Percentiles rank a stretch among this genome's conserved stretches.
Evolutionary conservation across 1,284 basidiomycete genomes (phyloP).

Genomic region (Moesziomyces sp.): DNA sequence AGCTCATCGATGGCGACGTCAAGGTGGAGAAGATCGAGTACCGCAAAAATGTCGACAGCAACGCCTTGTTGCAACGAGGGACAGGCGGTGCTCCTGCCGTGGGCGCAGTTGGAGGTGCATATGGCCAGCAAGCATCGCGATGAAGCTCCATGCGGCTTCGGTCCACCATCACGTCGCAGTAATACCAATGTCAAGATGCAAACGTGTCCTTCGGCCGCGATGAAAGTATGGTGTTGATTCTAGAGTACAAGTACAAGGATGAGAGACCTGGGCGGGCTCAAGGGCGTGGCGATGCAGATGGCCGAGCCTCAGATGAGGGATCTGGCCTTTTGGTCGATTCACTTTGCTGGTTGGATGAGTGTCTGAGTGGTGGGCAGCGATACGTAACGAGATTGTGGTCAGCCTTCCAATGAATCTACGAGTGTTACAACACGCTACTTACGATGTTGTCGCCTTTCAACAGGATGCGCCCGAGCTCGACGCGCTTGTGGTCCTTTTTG

Average conservation of each 20-base stretch:
- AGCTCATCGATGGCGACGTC: constrained; percentile 65
- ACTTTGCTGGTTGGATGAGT: constrained; percentile 59
- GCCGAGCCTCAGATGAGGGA: no score
- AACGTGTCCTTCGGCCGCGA: neutral
- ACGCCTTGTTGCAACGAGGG: constrained; percentile 33
- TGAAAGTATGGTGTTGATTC: neutral
- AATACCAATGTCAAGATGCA: neutral
- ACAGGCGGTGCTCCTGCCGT: constrained; percentile 16
- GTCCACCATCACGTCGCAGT: neutral
- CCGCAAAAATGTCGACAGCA: constrained; percentile 53
- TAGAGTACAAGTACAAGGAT: constrained; percentile 31
- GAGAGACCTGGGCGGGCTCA: neutral
- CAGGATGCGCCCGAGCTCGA: constrained; percentile 59
- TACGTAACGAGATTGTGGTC: neutral
- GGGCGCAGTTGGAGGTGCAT: constrained; percentile 19
- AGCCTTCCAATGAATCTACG: neutral
- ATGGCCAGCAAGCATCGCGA: constrained; percentile 36
- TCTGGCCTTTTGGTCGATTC: neutral
- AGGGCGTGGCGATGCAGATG: no score
- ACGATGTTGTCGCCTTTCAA: constrained; percentile 65
- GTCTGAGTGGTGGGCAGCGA: constrained; percentile 33
- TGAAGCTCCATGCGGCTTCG: neutral
- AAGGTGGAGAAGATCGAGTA: constrained; percentile 68
- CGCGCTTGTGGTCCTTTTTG: constrained; percentile 56
- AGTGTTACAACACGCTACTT: constrained; percentile 12